Evolutionary conservation across 75 land plant genomes (phyloP), one percentile per base, ranked within the genome.

Genomic region (Cupressus sempervirens): DNA sequence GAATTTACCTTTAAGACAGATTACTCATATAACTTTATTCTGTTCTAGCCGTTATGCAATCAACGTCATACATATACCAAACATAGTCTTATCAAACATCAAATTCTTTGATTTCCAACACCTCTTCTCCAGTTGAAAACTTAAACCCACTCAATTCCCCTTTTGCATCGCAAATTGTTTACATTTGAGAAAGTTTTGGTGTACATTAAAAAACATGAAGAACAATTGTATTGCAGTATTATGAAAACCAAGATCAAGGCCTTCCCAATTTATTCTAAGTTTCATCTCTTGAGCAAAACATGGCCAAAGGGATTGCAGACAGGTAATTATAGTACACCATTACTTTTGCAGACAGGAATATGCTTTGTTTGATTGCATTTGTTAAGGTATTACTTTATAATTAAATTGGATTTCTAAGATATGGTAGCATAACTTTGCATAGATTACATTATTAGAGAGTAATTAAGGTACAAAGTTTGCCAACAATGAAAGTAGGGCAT

Each of bases 401-500:
- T 62, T 62, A 62, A 50, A 62, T 62, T 62, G n/a, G 7, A 23
- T 62, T 38, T 62, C 23, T 23, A 23, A 62, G 67, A 62, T 62
- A 62, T 20, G 67, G 67, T 23, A 62, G 67, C 23, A 62, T 62
- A 62, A 62, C 67, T 62, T 62, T 62, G 67, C 3, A 58, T 4
- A 58, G 76, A 16, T 75, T 35, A 15, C 12, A 16, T 18, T 5
- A 75, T 75, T 75, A 75, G 26, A 0, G 23, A 75, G 23, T 16
- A 75, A 75, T 75, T 75, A 75, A 75, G 43, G 77, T 75, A 75
- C 40, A 20, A 62, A 62, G 67, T 23, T 62, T 50, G 67, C 23
- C 26, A 16, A 75, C 36, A 35, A 38, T 75, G 77, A 75, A 38
- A 75, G 43, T 16, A 36, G 23, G 38, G 76, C 76, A 75, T 75